Conservation (phyloP, 2,329 filamentous ascomycete species). For the Clonostachys chloroleuca region DNA sequence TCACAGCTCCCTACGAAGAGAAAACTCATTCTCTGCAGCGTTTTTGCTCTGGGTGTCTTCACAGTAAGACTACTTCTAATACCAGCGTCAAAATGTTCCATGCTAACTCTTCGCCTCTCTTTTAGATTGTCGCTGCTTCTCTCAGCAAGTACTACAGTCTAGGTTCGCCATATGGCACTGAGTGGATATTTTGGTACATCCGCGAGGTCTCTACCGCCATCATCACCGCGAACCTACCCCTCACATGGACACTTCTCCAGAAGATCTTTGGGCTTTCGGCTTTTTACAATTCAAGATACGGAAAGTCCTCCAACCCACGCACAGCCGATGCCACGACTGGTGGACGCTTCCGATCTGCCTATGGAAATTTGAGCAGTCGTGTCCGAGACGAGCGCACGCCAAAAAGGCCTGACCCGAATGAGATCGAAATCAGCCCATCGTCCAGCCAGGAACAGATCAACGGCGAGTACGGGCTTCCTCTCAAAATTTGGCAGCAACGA, state of each 20-base stretch:
- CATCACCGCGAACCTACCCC: conserved; percentile 34
- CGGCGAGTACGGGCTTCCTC: conserved; percentile 18
- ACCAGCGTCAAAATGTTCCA: neutral
- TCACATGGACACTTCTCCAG: conserved; percentile 32
- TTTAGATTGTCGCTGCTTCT: conserved; percentile 1
- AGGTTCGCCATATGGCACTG: conserved; percentile 25
- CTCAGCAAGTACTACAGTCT: conserved; percentile 34
- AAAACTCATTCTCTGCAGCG: conserved; percentile 43
- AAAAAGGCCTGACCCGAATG: conserved; percentile 6
- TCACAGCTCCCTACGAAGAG: conserved; percentile 44
- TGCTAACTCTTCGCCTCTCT: neutral
- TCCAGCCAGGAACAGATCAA: conserved; percentile 32
- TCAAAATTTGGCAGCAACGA: conserved; percentile 26
- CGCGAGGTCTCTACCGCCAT: conserved; percentile 36
- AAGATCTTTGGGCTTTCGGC: conserved; percentile 26
- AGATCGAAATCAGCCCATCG: too few relatives aligned
- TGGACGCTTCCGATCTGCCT: conserved; percentile 7
- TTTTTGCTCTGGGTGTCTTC: conserved; percentile 41
- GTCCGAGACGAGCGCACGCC: conserved; percentile 13
- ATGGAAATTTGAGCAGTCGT: conserved; percentile 10
- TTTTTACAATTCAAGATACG: conserved; percentile 13
- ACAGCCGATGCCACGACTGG: conserved; percentile 9
- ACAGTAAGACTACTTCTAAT: conserved; percentile 26
- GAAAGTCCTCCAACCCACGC: too few relatives aligned
- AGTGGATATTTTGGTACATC: conserved; percentile 37